Evolutionary conservation across 208 protist genomes (phyloP).

Genomic region (Wallacemonas sp.): DNA sequence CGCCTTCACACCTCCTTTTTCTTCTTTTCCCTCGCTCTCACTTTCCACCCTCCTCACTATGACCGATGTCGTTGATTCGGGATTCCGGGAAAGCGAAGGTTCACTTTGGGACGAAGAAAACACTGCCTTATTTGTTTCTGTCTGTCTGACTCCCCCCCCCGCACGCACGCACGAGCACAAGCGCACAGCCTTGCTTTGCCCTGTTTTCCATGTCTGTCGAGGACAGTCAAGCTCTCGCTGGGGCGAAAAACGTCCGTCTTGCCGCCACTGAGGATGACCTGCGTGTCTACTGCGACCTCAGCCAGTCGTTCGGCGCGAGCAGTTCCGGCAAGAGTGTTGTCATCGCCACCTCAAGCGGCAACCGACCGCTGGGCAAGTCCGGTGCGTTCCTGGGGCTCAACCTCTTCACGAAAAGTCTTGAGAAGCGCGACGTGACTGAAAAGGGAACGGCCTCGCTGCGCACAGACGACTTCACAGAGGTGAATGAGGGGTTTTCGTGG

Average conservation of each 20-base stretch:
- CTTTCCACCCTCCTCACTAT: too few relatives aligned
- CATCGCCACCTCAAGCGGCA: constrained; percentile 73
- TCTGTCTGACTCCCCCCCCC: neutral
- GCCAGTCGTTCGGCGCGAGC: constrained; percentile 52
- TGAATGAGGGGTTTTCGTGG: constrained; percentile 14
- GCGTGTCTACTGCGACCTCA: constrained; percentile 64
- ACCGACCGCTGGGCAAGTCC: constrained; percentile 73
- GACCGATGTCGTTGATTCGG: too few relatives aligned
- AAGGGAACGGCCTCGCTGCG: constrained; percentile 24
- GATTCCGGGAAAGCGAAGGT: too few relatives aligned
- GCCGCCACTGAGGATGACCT: constrained; percentile 29
- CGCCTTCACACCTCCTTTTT: too few relatives aligned
- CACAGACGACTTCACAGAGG: constrained; percentile 16
- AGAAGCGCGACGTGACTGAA: constrained; percentile 28
- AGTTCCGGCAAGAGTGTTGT: constrained; percentile 62
- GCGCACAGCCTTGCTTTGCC: too few relatives aligned
- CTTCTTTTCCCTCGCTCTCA: too few relatives aligned
- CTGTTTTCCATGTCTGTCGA: neutral
- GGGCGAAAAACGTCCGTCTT: constrained; percentile 59
- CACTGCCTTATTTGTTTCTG: constrained; percentile 3
- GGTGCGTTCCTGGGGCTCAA: constrained; percentile 74
- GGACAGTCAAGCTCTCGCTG: constrained; percentile 15
- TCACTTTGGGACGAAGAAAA: too few relatives aligned
- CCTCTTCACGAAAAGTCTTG: constrained; percentile 61
- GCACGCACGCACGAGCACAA: neutral